Percentiles rank a stretch among this genome's conserved stretches.
These are phyloP conservation scores for Neurospora sp. DNA, from an alignment of 495 filamentous ascomycete species.

Conservation along the genomic window DNA sequence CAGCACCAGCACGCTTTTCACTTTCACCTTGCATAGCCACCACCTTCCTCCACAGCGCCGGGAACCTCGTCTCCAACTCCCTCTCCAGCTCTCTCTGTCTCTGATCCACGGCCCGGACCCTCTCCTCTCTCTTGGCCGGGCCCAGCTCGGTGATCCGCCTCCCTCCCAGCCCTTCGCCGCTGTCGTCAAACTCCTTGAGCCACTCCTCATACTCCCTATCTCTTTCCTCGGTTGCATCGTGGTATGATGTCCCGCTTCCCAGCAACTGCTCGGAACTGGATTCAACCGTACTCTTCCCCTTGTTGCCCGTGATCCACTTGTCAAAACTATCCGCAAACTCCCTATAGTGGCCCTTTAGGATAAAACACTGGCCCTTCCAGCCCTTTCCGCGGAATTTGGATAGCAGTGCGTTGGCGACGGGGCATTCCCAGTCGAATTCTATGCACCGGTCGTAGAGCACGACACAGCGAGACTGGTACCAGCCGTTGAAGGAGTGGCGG, in stretches of 20 bases:
- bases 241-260: background rate
- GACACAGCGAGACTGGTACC: slow-evolving; percentile 32
- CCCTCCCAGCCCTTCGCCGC: slow-evolving; percentile 19
- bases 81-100: slow-evolving; percentile 30
- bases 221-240: slow-evolving; percentile 14
- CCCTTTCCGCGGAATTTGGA: slow-evolving; percentile 29
- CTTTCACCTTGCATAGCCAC: slow-evolving; percentile 16
- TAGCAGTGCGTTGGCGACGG: slow-evolving; percentile 29
- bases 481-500: slow-evolving; percentile 33
- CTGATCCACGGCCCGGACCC: slow-evolving; percentile 23
- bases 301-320: slow-evolving; percentile 29
- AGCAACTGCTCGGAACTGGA: background rate
- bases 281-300: background rate
- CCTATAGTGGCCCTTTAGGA: slow-evolving; percentile 39
- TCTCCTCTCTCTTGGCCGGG: slow-evolving; percentile 27
- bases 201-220: slow-evolving; percentile 23
- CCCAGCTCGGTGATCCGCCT: slow-evolving; percentile 23
- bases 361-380: slow-evolving; percentile 35
- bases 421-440: slow-evolving; percentile 38
- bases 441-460: slow-evolving; percentile 38
- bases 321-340: slow-evolving; percentile 37
- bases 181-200: slow-evolving; percentile 22
- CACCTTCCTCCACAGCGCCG: slow-evolving; percentile 26
- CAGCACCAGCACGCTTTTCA: background rate
- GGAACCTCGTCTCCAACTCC: slow-evolving; percentile 26